Evolutionary conservation across 2,329 filamentous ascomycete species (phyloP).

Genomic region (Monosporascus sp.): DNA sequence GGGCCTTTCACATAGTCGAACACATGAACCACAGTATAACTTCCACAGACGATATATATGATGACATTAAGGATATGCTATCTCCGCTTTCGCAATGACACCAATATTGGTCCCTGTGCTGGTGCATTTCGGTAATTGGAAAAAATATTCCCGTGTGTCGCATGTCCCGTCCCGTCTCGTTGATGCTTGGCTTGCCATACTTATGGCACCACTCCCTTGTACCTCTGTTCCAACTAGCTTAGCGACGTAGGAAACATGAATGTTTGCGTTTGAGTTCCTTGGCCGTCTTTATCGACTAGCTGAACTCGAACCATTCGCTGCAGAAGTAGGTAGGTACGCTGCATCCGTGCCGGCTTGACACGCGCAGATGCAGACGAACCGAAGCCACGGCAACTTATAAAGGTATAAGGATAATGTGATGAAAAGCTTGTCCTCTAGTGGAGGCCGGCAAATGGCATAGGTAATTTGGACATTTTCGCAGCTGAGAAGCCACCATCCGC

Average conservation of each 20-base stretch:
- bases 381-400: neutral
- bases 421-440: neutral
- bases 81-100: conserved; percentile 17
- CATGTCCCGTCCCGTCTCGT: conserved; percentile 16
- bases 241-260: conserved; percentile 13
- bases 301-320: neutral
- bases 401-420: neutral
- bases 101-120: conserved; percentile 16
- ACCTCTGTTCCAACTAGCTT: conserved; percentile 3
- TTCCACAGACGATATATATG: conserved; percentile 20
- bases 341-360: conserved; percentile 8
- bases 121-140: conserved; percentile 23
- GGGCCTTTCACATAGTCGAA: neutral
- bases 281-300: conserved; percentile 2
- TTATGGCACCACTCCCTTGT: neutral
- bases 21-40: conserved; percentile 12
- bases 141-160: conserved; percentile 25
- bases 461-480: neutral
- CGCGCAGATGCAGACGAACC: conserved; percentile 3
- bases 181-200: conserved; percentile 7
- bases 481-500: neutral
- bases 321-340: conserved; percentile 5
- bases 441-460: neutral
- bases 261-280: conserved; percentile 15
- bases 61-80: conserved; percentile 13